Percentiles rank a stretch among this genome's conserved stretches.
phyloP scores from a whole-genome alignment of 2,329 filamentous ascomycete species.

The Aureobasidium sp. region DNA sequence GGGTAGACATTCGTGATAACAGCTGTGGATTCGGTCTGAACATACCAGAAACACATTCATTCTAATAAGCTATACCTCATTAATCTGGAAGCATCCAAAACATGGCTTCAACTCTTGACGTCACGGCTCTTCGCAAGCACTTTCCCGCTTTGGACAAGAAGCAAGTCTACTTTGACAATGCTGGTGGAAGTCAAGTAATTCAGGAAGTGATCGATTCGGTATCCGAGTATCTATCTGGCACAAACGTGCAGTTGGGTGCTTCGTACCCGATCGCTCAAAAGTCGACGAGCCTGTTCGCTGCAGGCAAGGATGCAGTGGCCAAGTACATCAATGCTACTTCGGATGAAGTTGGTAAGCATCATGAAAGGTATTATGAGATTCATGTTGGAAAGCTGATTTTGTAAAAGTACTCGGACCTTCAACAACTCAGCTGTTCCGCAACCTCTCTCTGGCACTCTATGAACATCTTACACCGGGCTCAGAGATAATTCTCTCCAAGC shows the following conservation, averaged over 20 bases:
- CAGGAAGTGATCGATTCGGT: slow-evolving; percentile 56
- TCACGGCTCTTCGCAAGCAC: slow-evolving; percentile 47
- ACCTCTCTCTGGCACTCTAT: slow-evolving; percentile 51
- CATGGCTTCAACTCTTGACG: slow-evolving; percentile 41
- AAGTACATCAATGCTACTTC: slow-evolving; percentile 59
- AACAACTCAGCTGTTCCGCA: slow-evolving; percentile 69
- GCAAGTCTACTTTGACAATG: slow-evolving; percentile 71
- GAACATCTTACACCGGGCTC: slow-evolving; percentile 49
- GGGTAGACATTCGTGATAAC: slow-evolving; percentile 1
- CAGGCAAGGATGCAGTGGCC: slow-evolving; percentile 57
- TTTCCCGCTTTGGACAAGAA: slow-evolving; percentile 62
- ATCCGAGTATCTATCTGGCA: slow-evolving; percentile 47
- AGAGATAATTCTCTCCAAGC: slow-evolving; percentile 56
- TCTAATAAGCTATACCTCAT: neutral
- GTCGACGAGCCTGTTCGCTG: slow-evolving; percentile 52
- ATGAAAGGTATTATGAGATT: neutral
- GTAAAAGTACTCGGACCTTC: slow-evolving; percentile 58
- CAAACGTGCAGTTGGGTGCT: slow-evolving; percentile 69
- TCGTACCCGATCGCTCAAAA: slow-evolving; percentile 54
- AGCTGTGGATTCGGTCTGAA: neutral
- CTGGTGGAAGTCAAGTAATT: slow-evolving; percentile 64
- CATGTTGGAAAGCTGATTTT: neutral
- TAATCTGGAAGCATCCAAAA: neutral
- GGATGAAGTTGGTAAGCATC: slow-evolving; percentile 50
- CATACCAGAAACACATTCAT: neutral